Base-by-base conservation (phyloP, 805 yeast species). In the Saccharomyces mikatae region DNA sequence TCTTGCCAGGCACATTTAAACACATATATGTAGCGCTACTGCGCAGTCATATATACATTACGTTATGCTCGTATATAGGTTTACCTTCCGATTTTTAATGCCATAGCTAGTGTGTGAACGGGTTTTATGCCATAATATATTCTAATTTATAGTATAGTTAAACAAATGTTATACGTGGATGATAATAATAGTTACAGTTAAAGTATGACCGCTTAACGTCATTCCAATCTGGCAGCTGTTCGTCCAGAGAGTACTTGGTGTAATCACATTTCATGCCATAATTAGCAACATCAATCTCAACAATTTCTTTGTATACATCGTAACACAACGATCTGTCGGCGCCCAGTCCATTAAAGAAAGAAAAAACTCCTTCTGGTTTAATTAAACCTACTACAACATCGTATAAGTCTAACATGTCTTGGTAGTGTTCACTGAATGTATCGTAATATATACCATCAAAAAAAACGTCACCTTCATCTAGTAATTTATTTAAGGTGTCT, bases 401-500 rank as follows among this genome's bases (percentile, higher is more conserved):
- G 65, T 86, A 89, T 28, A 92, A 74, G 51, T 88, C 92, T 49
- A 89, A 74, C 94, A 91, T 87, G 66, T 91, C 97, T 57, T 76
- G 76, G 69, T 92, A 91, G 67, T 89, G 95, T 67, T 91, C 98
- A 58, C 96, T 87, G 68, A 86, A 91, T 0, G 98, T 92, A 68
- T 91, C 98, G 67, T 87, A 91, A 70, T 91, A 91, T 36, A 92
- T 87, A 3, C 97, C 97, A 66, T 90, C 89, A 69, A 91, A 87
- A 62, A 83, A 86, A 1, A 86, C 82, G 1, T 58, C 52, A 27
- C 87, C 87, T 46, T 78, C 63, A 52, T 80, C 80, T 28, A 91
- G 68, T 32, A 92, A 73, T 28, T 75, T 74, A 36, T 89, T 87
- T 44, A 91, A 67, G 6, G 83, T 79, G 44, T 87, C 94, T 69